Evolutionary conservation across 495 filamentous ascomycete species (phyloP), one percentile per base, ranked within the genome.

Genomic region (Penicillium waksmanii): DNA sequence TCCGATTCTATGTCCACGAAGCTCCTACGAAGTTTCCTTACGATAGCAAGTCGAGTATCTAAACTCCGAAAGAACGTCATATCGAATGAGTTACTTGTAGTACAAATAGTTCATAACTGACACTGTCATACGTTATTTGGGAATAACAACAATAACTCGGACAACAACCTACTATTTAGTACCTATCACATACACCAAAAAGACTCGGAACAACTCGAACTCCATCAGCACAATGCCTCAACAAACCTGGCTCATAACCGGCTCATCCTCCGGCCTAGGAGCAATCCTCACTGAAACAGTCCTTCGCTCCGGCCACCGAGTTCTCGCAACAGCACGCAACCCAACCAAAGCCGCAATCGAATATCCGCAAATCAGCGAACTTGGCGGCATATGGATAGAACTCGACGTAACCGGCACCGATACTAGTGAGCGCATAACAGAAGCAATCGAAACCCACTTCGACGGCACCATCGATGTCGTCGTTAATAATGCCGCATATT

Each of bases 251-350:
- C 70, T 85, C 62, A 79, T 85, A 67, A 79, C 76, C 10, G 82
- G 77, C 51, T 67, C 74, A 49, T 80, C 79, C 36, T 76, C 72
- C 12, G 82, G 82, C 57, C 81, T 85, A 62, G 81, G 82, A 50
- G 55, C 64, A 13, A 64, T 73, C 23, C 74, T 83, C 36, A 76
- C 76, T 43, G 44, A 72, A 18, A 66, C 74, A 11, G 79, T 77
- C 25, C 75, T 83, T 17, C 48, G 59, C 18, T 68, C 73, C 10
- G 77, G 79, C 13, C 71, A 84, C 71, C 69, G 67, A 9, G 82
- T 85, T 13, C 76, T 84, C 40, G 82, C 79, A 2, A 80, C 80
- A 7, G 78, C 80, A 5, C 82, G 82, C 57, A 73, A 73, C 56
- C 65, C 69, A 1, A 67, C 67, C 1, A 61, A 64, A 17, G 71